Percentiles rank a stretch among this genome's conserved stretches.
Conservation (phyloP, 306 rosid genomes). For the Nissolia schottii region DNA sequence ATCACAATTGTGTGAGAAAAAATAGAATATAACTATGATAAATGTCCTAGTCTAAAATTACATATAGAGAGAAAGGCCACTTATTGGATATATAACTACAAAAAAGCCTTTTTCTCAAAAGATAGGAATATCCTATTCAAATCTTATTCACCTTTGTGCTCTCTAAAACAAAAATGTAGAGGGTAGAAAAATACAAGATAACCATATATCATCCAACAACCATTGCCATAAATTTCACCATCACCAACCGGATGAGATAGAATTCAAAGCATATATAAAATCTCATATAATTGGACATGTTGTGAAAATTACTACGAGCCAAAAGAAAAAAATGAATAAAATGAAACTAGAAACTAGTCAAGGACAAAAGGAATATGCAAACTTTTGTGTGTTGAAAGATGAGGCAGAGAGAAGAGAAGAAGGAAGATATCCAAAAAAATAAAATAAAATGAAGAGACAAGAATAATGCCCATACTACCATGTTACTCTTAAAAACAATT, state of each 20-base stretch:
- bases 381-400: background rate
- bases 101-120: background rate
- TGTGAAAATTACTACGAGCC: background rate
- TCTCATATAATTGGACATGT: background rate
- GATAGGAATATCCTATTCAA: background rate
- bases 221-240: constrained; percentile 4
- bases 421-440: background rate
- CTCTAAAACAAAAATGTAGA: background rate
- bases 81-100: background rate
- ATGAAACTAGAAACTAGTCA: background rate
- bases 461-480: background rate
- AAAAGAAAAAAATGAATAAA: background rate
- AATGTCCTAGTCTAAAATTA: background rate
- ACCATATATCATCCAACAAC: background rate
- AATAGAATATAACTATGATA: background rate
- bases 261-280: background rate
- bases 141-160: background rate
- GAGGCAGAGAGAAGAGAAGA: constrained; percentile 7
- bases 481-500: background rate
- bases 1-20: background rate
- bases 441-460: background rate
- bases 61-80: background rate
- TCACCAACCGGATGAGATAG: background rate
- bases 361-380: constrained; percentile 8
- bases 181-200: background rate